These are phyloP conservation scores for Klebsormidium nitens DNA, from an alignment of 139 green algal species.

Conservation along the genomic window DNA sequence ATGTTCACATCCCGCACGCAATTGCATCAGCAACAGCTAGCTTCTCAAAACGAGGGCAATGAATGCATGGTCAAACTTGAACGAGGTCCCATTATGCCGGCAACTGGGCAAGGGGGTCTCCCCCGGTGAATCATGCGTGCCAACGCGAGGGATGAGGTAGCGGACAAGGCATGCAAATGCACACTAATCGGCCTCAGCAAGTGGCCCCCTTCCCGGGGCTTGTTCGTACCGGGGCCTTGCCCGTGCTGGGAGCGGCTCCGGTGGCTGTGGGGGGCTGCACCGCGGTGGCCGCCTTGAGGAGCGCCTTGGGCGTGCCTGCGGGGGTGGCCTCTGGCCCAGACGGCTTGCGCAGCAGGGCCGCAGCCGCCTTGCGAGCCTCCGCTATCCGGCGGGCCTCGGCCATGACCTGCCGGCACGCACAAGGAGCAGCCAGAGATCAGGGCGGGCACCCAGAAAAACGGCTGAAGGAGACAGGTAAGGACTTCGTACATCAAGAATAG, in stretches of 20 bases:
- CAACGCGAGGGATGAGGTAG: neutral
- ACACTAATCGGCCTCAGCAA: neutral
- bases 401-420: too few species aligned
- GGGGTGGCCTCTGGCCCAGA: neutral
- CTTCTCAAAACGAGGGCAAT: neutral
- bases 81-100: neutral
- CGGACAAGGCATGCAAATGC: neutral
- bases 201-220: neutral
- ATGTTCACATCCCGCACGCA: neutral
- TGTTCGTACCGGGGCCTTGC: neutral
- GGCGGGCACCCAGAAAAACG: too few species aligned
- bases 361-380: neutral
- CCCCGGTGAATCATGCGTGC: neutral
- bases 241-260: too few species aligned
- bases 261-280: neutral
- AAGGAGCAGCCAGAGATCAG: too few species aligned
- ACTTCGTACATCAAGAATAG: too few species aligned
- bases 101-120: neutral
- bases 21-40: neutral
- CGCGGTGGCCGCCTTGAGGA: neutral
- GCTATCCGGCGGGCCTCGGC: conserved; percentile 22
- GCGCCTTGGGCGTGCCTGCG: neutral
- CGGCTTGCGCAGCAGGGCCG: neutral
- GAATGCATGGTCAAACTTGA: neutral
- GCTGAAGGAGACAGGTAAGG: too few species aligned